phyloP scores from a whole-genome alignment of 805 yeast genomes.

The Aciculoconidium aculeatum region DNA sequence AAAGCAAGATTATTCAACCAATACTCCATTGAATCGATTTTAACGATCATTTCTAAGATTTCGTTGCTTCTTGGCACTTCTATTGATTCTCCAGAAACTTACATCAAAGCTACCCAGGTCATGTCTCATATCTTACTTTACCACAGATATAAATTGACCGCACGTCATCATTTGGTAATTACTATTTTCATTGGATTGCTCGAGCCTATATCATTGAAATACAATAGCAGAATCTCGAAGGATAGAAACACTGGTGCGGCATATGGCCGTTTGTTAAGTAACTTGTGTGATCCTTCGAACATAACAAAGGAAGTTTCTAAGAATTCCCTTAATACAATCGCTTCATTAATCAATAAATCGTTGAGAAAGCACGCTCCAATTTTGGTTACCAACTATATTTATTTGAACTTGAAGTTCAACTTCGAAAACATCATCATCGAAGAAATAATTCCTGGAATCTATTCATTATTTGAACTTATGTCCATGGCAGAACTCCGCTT shows the following conservation, averaged over 20 bases:
- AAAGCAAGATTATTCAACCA: conserved; percentile 67
- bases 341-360: conserved; percentile 50
- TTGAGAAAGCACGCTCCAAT: conserved; percentile 61
- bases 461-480: conserved; percentile 59
- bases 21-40: conserved; percentile 52
- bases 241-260: conserved; percentile 39
- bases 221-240: conserved; percentile 10
- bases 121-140: conserved; percentile 57
- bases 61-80: conserved; percentile 7
- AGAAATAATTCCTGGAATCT: conserved; percentile 50
- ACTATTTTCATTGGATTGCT: conserved; percentile 46
- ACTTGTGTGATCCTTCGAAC: conserved; percentile 66
- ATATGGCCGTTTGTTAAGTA: conserved; percentile 53
- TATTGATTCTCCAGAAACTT: conserved; percentile 22
- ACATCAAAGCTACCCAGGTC: conserved; percentile 37
- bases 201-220: conserved; percentile 34
- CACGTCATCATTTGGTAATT: conserved; percentile 66
- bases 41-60: conserved; percentile 34
- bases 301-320: conserved; percentile 21
- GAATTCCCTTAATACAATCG: conserved; percentile 46
- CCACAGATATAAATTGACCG: conserved; percentile 64
- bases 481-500: conserved; percentile 60
- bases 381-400: conserved; percentile 53
- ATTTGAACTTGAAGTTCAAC: conserved; percentile 44
- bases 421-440: conserved; percentile 44